Base-by-base conservation (phyloP, 2,329 filamentous ascomycete species). In the Sclerotinia nivalis region DNA sequence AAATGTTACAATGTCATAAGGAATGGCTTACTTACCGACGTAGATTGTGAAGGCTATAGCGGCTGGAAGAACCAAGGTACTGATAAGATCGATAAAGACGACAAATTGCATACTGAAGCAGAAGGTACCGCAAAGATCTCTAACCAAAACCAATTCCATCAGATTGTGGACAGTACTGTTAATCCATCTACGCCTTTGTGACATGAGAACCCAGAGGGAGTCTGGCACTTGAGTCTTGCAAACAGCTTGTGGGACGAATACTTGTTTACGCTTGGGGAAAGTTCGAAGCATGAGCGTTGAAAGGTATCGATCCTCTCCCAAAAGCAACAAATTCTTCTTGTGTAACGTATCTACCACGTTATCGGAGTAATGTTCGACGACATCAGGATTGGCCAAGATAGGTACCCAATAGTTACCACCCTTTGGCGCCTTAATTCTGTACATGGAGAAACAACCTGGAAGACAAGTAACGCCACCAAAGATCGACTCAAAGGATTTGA, bases 71-170 rank as follows among this genome's bases (percentile, higher is more conserved):
- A 99, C 96, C 68, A 99, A 85, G 1, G 96, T 99, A 76, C 96
- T 96, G 69, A 98, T 87, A 69, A 99, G 85, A 82, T 99, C 96
- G 78, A 99, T 92, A 79, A 94, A 97, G 73, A 99, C 91, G 74
- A 99, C 91, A 79, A 99, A 99, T 82, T 99, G 96, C 96, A 99
- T 99, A 81, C 93, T 97, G 85, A 99, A 99, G 85, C 96, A 99
- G 84, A 99, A 99, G 4, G 96, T 99, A 74, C 96, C 96, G 79
- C 96, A 99, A 22, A 99, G 87, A 83, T 99, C 96, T 73, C 94
- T 89, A 58, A 99, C 96, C 47, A 99, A 87, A 66, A 98, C 89
- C 71, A 99, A 88, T 81, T 99, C 96, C 92, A 99, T 97, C 58
- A 99, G 84, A 79, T 99, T 99, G 85, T 99, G 96, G 64, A 99